Conservation (phyloP, 257 asterid species). For the Solanum chilense region DNA sequence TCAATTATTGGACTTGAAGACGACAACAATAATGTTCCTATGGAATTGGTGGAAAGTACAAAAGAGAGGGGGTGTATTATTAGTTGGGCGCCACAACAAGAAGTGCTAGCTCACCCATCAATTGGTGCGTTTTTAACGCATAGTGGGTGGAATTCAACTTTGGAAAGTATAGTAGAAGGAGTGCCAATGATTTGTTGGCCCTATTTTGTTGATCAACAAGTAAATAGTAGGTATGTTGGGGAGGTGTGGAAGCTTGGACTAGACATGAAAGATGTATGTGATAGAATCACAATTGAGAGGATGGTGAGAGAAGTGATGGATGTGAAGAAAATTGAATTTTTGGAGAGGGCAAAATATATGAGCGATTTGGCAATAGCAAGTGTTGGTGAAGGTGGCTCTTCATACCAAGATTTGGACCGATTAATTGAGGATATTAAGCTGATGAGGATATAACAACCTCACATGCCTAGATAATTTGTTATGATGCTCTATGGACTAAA, state of each 20-base stretch:
- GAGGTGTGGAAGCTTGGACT: constrained; percentile 9
- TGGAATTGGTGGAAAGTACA: neutral
- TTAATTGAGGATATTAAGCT: neutral
- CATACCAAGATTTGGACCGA: neutral
- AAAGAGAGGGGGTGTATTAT: constrained; percentile 2
- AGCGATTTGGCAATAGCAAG: neutral
- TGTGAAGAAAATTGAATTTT: neutral
- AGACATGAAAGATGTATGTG: constrained; percentile 16
- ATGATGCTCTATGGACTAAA: neutral
- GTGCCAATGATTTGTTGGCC: constrained; percentile 24
- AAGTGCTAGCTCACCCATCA: constrained; percentile 1
- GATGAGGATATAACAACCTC: neutral
- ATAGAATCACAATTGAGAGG: neutral
- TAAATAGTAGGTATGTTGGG: constrained; percentile 5
- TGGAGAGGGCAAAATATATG: neutral
- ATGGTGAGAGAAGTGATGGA: neutral
- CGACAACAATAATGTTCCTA: neutral
- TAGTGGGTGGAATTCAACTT: constrained; percentile 13
- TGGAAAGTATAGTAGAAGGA: constrained; percentile 19
- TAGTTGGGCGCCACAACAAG: constrained; percentile 10
- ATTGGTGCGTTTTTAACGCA: constrained; percentile 7
- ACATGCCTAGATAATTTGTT: neutral
- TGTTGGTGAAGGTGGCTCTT: constrained; percentile 1
- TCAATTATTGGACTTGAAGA: neutral
- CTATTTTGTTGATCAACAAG: neutral